Conservation (phyloP, 2,329 filamentous ascomycete species). For the Fusarium oligoseptatum region DNA sequence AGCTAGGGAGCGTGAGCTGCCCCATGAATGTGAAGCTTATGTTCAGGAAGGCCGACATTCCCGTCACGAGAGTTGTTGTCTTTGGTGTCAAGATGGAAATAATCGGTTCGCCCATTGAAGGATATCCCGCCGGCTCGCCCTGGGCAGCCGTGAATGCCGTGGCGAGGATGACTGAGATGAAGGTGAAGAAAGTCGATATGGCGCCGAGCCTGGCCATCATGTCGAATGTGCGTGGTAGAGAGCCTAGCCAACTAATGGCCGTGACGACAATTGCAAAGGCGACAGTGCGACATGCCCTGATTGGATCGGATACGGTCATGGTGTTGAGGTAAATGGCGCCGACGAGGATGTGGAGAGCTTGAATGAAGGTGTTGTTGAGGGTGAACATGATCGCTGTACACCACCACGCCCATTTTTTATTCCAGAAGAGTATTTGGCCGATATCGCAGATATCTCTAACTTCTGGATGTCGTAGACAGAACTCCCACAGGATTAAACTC, state of each 20-base stretch:
- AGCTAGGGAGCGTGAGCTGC: conserved; percentile 91
- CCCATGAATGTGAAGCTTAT: conserved; percentile 97
- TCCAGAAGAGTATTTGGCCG: conserved; percentile 92
- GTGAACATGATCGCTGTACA: conserved; percentile 86
- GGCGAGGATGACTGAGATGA: conserved; percentile 87
- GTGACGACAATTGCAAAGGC: conserved; percentile 81
- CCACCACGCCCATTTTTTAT: conserved; percentile 78
- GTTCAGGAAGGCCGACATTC: conserved; percentile 90
- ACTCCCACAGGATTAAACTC: conserved; percentile 74
- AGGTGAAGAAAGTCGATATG: conserved; percentile 86
- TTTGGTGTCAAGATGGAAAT: conserved; percentile 75
- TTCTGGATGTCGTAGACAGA: conserved; percentile 89
- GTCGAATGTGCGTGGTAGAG: conserved; percentile 86
- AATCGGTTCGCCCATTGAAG: conserved; percentile 69
- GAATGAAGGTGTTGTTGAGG: conserved; percentile 92
- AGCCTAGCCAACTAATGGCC: conserved; percentile 80
- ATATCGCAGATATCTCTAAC: conserved; percentile 93
- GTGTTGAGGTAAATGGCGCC: conserved; percentile 91
- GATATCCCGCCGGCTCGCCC: conserved; percentile 76
- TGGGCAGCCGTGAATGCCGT: conserved; percentile 85
- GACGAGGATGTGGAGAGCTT: conserved; percentile 83
- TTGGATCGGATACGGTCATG: conserved; percentile 76
- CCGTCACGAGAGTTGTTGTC: conserved; percentile 82
- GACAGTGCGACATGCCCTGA: conserved; percentile 78
- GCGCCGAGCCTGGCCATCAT: conserved; percentile 83